Percentiles rank a stretch among this genome's conserved stretches.
Conservation (phyloP, 1,139 yeast genomes). For the Yamadazyma dushanensis region DNA sequence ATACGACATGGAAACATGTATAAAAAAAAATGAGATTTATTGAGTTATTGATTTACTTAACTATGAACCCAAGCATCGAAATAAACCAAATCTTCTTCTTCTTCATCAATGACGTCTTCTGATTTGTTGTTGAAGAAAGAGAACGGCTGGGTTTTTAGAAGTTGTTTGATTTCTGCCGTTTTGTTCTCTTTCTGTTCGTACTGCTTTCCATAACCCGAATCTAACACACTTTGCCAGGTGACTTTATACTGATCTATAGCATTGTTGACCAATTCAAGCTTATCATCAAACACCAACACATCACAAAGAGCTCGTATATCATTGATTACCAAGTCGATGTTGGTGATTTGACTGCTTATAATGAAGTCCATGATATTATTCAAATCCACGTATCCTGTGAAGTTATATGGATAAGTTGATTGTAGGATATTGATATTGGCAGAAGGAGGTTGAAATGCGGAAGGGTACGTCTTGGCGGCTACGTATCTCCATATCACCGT, state of each 20-base stretch:
- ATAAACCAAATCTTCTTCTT: slow-evolving; percentile 37
- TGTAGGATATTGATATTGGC: slow-evolving; percentile 26
- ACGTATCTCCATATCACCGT: slow-evolving; percentile 88
- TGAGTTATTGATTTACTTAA: not conserved
- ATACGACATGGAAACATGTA: slow-evolving; percentile 5
- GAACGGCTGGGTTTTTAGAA: slow-evolving; percentile 22
- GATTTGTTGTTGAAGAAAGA: slow-evolving; percentile 37
- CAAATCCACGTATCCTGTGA: slow-evolving; percentile 66
- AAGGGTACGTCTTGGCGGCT: slow-evolving; percentile 73
- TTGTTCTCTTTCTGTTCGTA: slow-evolving; percentile 26
- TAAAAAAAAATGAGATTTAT: not conserved
- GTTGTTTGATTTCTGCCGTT: slow-evolving; percentile 6
- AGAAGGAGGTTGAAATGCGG: slow-evolving; percentile 51
- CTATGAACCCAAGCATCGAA: slow-evolving; percentile 42
- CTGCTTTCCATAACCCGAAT: slow-evolving; percentile 57
- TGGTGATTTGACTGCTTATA: slow-evolving; percentile 70
- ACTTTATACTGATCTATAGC: slow-evolving; percentile 56
- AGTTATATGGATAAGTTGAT: slow-evolving; percentile 51
- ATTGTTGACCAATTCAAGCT: slow-evolving; percentile 59
- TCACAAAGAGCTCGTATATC: slow-evolving; percentile 86
- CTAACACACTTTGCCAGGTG: slow-evolving; percentile 61
- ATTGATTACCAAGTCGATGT: slow-evolving; percentile 70
- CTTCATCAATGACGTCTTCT: slow-evolving; percentile 32
- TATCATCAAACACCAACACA: slow-evolving; percentile 84
- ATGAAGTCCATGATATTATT: slow-evolving; percentile 77